Percentiles rank a stretch among this genome's conserved stretches.
These are phyloP conservation scores for button mushroom (Agaricus bisporus) DNA, from an alignment of 768 basidiomycete genomes.

Conservation along the genomic window DNA sequence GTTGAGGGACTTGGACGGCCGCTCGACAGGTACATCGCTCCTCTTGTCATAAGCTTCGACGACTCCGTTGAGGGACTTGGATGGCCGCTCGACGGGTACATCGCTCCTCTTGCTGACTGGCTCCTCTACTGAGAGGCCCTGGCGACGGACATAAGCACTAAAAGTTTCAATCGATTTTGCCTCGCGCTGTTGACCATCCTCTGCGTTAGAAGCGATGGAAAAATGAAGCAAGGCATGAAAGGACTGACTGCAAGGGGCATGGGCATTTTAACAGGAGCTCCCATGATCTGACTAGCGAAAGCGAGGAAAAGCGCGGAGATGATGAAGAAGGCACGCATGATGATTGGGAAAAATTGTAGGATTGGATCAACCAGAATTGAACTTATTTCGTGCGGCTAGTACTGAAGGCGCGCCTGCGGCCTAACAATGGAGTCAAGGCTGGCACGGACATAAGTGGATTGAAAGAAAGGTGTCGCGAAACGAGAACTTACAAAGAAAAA, in stretches of 20 bases:
- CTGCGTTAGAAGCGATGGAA: background rate
- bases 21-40: conserved; percentile 18
- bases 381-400: conserved; percentile 15
- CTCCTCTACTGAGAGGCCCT: conserved; percentile 18
- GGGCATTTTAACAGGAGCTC: conserved; percentile 31
- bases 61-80: conserved; percentile 10
- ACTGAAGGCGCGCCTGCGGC: conserved; percentile 29
- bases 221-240: background rate
- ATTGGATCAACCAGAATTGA: conserved; percentile 12
- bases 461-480: background rate
- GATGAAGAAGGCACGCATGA: conserved; percentile 41
- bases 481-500: conserved; percentile 9
- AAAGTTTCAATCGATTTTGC: conserved; percentile 14
- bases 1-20: conserved; percentile 15
- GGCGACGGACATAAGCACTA: conserved; percentile 12
- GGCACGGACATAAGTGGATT: conserved; percentile 17
- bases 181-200: conserved; percentile 15
- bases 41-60: conserved; percentile 13
- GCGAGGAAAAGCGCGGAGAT: conserved; percentile 33
- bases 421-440: conserved; percentile 16
- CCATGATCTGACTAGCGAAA: conserved; percentile 38
- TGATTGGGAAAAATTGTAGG: conserved; percentile 13
- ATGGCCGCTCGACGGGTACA: too few relatives aligned
- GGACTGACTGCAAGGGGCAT: conserved; percentile 33
- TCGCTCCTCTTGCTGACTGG: conserved; percentile 9